Base-by-base conservation (phyloP, 2,329 filamentous ascomycete species). In the Sphaerostilbella broomeana region DNA sequence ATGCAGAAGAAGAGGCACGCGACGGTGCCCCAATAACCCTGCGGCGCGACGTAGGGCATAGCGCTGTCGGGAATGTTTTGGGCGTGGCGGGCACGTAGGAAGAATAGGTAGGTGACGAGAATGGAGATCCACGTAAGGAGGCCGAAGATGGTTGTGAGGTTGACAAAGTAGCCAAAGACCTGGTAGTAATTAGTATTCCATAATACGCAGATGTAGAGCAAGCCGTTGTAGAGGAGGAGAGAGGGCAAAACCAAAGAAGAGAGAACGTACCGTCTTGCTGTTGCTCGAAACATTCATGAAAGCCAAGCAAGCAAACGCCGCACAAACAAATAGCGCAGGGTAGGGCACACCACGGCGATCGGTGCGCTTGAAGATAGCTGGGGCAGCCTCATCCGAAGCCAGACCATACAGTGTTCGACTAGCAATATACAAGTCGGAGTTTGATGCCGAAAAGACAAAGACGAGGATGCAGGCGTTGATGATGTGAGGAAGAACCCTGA, bases 391-490 rank as follows among this genome's bases (percentile, higher is more conserved):
- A 53, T 86, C 80, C 6, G 77, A 72, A 1, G 85, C 79, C 6
- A 90, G 73, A 43, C 81, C 82, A 59, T 85, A 84, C 39, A 87
- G 70, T 6, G 79, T 86, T 39, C 82, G 78, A 46, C 77, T 82
- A 15, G 80, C 82, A 51, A 79, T 86, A 70, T 87, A 88, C 17
- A 87, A 65, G 63, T 87, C 83, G 2, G 80, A 85, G 68, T 88
- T 88, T 47, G 81, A 75, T 11, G 84, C 84, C 10, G 78, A 83
- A 62, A 88, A 85, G 51, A 86, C 82, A 56, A 87, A 87, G 47
- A 86, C 57, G 45, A 85, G 65, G 49, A 88, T 86, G 53, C 79
- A 84, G 21, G 66, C 84, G 61, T 88, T 88, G 55, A 88, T 63
- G 53, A 87, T 76, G 50, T 79, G 72, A 3, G 81, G 76, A 8